phyloP scores from a whole-genome alignment of 768 basidiomycete species.

The Podaxis sp. region DNA sequence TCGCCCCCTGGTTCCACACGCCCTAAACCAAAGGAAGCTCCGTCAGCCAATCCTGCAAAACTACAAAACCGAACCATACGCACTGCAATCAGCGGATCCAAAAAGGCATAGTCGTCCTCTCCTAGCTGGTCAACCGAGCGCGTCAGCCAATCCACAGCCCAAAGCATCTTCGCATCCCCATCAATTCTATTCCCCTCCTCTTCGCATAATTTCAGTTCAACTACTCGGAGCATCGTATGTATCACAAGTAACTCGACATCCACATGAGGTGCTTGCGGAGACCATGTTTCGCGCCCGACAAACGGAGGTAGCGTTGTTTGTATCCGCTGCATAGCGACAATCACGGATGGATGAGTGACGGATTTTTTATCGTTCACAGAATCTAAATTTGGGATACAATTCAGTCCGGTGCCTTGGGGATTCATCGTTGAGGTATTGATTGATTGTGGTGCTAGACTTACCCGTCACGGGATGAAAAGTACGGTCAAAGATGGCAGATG shows the following conservation, averaged over 20 bases:
- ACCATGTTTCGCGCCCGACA: conserved; percentile 27
- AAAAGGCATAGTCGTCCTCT: conserved; percentile 46
- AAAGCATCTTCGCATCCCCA: conserved; percentile 27
- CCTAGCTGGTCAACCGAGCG: conserved; percentile 41
- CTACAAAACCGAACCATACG: conserved; percentile 18
- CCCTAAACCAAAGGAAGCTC: not conserved
- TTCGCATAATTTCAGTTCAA: conserved; percentile 31
- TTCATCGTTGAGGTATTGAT: not conserved
- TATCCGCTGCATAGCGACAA: conserved; percentile 43
- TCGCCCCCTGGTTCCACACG: conserved; percentile 23
- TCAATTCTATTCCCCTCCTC: not conserved
- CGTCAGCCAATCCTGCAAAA: not conserved
- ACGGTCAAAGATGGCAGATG: conserved; percentile 48
- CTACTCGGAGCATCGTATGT: conserved; percentile 45
- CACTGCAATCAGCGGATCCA: conserved; percentile 53
- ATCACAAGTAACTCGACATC: conserved; percentile 41
- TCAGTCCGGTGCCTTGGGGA: not conserved
- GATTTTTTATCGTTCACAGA: conserved; percentile 16
- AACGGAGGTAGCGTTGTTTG: conserved; percentile 33
- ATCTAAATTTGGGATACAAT: not conserved
- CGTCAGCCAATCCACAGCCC: conserved; percentile 39
- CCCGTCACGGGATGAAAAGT: conserved; percentile 31
- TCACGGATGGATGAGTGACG: conserved; percentile 37
- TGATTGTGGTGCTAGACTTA: not conserved
- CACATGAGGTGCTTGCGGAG: conserved; percentile 27